A percentile compares a stretch with the other conserved stretches of the same genome.
phyloP scores from a whole-genome alignment of 495 filamentous ascomycete genomes.

The Cenococcum geophilum region DNA sequence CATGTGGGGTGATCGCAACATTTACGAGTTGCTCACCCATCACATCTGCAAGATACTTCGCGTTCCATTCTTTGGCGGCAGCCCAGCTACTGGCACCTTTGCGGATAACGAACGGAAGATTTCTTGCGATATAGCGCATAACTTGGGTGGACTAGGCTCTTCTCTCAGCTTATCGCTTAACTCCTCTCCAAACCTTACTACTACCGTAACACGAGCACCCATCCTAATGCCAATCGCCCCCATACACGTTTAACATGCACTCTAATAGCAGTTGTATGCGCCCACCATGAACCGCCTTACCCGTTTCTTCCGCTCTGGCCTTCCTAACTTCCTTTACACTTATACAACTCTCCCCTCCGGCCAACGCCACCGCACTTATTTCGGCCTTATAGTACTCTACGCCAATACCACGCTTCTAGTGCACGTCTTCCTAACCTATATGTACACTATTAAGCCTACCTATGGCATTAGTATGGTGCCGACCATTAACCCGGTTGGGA shows the following conservation, averaged over 20 bases:
- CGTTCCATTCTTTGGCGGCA: slow-evolving; percentile 55
- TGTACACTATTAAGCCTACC: slow-evolving; percentile 18
- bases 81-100: slow-evolving; percentile 52
- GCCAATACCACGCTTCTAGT: slow-evolving; percentile 1
- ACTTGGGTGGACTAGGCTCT: slow-evolving; percentile 62
- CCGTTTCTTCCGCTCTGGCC: neutral
- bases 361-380: neutral
- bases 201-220: neutral
- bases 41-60: slow-evolving; percentile 44
- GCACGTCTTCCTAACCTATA: slow-evolving; percentile 25
- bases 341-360: neutral
- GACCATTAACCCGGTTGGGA: slow-evolving; percentile 21
- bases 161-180: slow-evolving; percentile 45
- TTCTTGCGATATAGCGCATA: slow-evolving; percentile 63
- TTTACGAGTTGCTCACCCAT: slow-evolving; percentile 53
- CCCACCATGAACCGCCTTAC: neutral
- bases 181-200: neutral
- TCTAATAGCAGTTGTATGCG: neutral
- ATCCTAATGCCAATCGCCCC: neutral
- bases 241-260: too few relatives aligned
- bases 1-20: slow-evolving; percentile 63
- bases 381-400: neutral
- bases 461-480: slow-evolving; percentile 37
- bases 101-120: slow-evolving; percentile 64
- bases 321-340: neutral